Evolutionary conservation across 2,329 filamentous ascomycete species (phyloP).

Genomic region (Phaeomoniella chlamydospora): DNA sequence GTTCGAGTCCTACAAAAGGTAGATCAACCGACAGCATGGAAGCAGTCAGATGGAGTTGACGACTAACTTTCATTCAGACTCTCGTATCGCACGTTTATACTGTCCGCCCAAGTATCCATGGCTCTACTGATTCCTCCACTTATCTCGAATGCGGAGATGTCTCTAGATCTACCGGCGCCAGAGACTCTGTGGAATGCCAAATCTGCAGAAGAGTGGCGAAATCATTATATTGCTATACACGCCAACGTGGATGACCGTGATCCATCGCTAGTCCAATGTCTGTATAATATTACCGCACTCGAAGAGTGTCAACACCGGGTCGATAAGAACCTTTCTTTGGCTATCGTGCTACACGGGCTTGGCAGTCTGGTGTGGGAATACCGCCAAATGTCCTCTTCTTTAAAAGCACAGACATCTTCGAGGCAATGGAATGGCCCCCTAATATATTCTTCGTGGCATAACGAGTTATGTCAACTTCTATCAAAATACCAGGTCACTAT

Average conservation of each 20-base stretch:
- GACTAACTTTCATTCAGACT: too few species aligned
- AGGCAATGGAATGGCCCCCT: too few species aligned
- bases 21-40: background rate
- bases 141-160: conserved; percentile 7
- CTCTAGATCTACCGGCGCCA: conserved; percentile 36
- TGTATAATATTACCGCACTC: conserved; percentile 42
- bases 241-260: conserved; percentile 31
- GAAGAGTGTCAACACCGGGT: conserved; percentile 33
- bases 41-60: too few species aligned
- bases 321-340: conserved; percentile 41
- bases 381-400: conserved; percentile 37
- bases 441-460: conserved; percentile 40
- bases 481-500: too few species aligned
- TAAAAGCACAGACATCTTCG: too few species aligned
- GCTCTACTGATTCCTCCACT: conserved; percentile 46
- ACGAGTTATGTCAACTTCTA: conserved; percentile 50
- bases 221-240: too few species aligned
- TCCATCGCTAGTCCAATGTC: conserved; percentile 36
- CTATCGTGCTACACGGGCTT: conserved; percentile 48
- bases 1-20: conserved; percentile 17
- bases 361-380: conserved; percentile 55
- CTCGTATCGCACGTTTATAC: conserved; percentile 48
- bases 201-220: too few species aligned
- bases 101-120: conserved; percentile 55
- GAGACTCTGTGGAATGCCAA: too few species aligned